Evolutionary conservation across 176 grass and related monocot genomes (phyloP), one percentile per base, ranked within the genome.

Genomic region (Tillandsia fasciculata): DNA sequence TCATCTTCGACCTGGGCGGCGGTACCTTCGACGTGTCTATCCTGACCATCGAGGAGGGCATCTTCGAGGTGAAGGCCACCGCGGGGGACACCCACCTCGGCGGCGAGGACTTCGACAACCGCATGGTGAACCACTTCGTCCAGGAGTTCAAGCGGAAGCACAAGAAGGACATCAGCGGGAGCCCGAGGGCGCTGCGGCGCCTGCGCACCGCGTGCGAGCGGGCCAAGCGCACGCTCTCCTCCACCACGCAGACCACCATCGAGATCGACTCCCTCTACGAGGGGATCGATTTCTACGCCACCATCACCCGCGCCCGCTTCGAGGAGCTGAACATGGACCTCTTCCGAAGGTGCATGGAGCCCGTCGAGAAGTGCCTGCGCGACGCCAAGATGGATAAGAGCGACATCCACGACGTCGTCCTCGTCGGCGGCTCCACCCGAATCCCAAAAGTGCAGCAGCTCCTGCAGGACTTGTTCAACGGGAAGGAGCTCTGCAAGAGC

Each of bases 11-110:
- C 72, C 89, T 97, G 2, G 93, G 93, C 1, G 89, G 86, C 2
- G 93, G 93, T n/a, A 92, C 86, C 33, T 97, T 97, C 42, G 93
- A 97, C 3, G 93, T 97, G 2, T 97, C 93, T 18, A 84, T 97
- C 64, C 81, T 97, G 66, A 83, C 81, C 65, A 97, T 97, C 26
- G 83, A 96, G 69, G 93, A 91, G 69, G 89, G 89, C 7, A 89
- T 97, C 57, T 92, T 90, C 20, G 84, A 92, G 73, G 93, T 97
- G 50, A 92, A 92, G 74, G 77, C 89, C 51, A 92, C 77, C 0
- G 86, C 89, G 0, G 93, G 89, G 0, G 93, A 92, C 53, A 83
- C 84, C 0, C 89, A 97, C 75, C 74, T 97, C 12, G 93, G 93
- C 0, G 93, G 93, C 6, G 89, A 92, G 74, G 93, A 92, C 74